These are phyloP conservation scores for Metroxylon sagu DNA, from an alignment of 176 grass and related monocot species.

Conservation along the genomic window DNA sequence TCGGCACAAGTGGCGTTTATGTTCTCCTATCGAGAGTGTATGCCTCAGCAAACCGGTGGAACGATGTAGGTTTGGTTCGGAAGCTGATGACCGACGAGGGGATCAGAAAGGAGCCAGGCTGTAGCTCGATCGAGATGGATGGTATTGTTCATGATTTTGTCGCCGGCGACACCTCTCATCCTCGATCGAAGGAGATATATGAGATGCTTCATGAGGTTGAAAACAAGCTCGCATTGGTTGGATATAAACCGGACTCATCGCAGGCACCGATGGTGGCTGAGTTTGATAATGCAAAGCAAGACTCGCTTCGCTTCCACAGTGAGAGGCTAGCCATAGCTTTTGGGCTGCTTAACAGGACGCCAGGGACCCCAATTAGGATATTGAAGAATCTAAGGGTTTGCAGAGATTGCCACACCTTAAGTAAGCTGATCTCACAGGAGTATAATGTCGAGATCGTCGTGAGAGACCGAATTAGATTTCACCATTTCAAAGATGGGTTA, in stretches of 20 bases:
- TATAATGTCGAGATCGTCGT: conserved; percentile 70
- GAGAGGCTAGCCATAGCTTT: conserved; percentile 78
- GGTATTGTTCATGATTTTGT: conserved; percentile 67
- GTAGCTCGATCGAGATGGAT: conserved; percentile 71
- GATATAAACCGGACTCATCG: conserved; percentile 59
- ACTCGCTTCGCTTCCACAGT: conserved; percentile 54
- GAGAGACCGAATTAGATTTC: conserved; percentile 75
- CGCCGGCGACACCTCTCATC: conserved; percentile 65
- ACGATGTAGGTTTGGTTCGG: conserved; percentile 62
- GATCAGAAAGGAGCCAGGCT: conserved; percentile 66
- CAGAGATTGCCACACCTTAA: conserved; percentile 78
- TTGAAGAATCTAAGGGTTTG: conserved; percentile 89
- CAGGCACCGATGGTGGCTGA: conserved; percentile 50
- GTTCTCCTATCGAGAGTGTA: no score
- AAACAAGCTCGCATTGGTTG: conserved; percentile 27
- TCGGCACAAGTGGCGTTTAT: conserved; percentile 2
- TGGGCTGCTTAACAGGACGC: conserved; percentile 34
- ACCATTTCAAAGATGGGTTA: conserved; percentile 70
- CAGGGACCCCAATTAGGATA: conserved; percentile 51
- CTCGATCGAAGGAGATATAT: conserved; percentile 49
- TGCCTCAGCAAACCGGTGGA: conserved; percentile 34
- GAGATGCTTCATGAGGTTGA: conserved; percentile 48
- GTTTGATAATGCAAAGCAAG: conserved; percentile 26
- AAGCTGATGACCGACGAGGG: conserved; percentile 53
- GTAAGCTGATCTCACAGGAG: conserved; percentile 56